Percentiles rank a stretch among this genome's conserved stretches.
phyloP scores from a whole-genome alignment of 257 asterid species.

The Penstemon barbatus region DNA sequence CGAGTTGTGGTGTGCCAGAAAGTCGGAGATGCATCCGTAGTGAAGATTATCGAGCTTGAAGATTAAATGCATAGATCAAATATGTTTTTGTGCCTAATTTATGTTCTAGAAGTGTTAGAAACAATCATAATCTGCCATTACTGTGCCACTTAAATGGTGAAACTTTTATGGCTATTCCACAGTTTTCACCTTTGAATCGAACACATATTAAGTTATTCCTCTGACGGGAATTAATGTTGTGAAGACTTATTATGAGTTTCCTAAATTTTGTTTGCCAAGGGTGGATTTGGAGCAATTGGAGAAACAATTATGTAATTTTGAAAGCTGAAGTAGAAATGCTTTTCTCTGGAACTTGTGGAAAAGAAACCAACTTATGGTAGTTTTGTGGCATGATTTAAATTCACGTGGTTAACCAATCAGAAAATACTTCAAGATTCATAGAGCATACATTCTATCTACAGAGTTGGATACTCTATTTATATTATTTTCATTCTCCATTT shows the following conservation, averaged over 20 bases:
- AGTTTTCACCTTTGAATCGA: too few species aligned
- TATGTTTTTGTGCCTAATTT: too few species aligned
- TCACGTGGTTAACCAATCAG: too few species aligned
- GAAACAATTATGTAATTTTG: neutral
- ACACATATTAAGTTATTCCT: too few species aligned
- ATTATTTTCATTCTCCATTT: neutral
- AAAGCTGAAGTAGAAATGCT: neutral
- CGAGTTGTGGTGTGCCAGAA: conserved; percentile 86
- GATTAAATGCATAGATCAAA: conserved; percentile 30
- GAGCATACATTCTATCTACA: too few species aligned
- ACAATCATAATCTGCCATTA: too few species aligned
- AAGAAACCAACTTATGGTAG: neutral
- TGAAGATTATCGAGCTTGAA: conserved; percentile 85
- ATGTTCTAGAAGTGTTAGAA: too few species aligned
- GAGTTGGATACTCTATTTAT: neutral
- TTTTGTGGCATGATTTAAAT: neutral
- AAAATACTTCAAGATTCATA: too few species aligned
- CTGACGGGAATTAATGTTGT: neutral
- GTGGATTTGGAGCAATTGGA: neutral
- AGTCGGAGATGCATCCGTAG: conserved; percentile 86
- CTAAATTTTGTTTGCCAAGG: neutral
- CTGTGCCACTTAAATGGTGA: too few species aligned
- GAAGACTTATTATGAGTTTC: neutral
- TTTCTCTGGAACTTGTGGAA: neutral
- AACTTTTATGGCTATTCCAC: too few species aligned